Base-by-base conservation (phyloP, 805 yeast genomes). In the Metahyphopichia silvanorum region DNA sequence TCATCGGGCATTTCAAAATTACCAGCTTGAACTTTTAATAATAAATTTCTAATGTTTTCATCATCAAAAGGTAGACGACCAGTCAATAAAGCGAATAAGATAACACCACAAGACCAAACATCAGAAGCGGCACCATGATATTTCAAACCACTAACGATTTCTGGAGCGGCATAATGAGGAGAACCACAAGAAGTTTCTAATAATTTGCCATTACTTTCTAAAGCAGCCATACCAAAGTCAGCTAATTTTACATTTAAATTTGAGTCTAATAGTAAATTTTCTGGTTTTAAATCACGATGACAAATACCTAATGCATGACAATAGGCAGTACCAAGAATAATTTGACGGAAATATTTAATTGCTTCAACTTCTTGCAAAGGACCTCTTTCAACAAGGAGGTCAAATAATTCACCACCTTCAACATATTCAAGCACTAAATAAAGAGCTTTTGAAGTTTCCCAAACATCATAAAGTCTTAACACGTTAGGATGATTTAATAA, bases 391-490 rank as follows among this genome's bases (percentile, higher is more conserved):
- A 84, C 87, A 34, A 85, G 62, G 40, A 79, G 70, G 49, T 85
- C 93, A 45, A 85, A 85, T 34, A 85, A 61, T 57, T 85, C 94
- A 38, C 94, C 94, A n/a, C 93, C 91, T 56, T 85, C 89, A 20
- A 85, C 91, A 53, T 83, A 85, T 53, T 85, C 94, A 31, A 85
- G 61, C 11, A 85, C 87, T 43, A 85, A 57, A 49, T 81, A 85
- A 36, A 93, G 69, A 39, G 91, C 96, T 51, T 86, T 87, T 44
- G 87, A 82, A 44, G 94, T 91, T 60, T 93, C 98, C 98, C 98
- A 93, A 16, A 93, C 98, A 53, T 93, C 98, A 55, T 88, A 93
- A 24, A 93, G 68, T 16, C 93, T 84, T 76, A 93, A 79, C 16
- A 93, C 93, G 51, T 93, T 91, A 9, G 95, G 87, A 58, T 93